Percentiles rank a stretch among this genome's conserved stretches.
These are phyloP conservation scores for Fusarium globosum DNA, from an alignment of 2,329 filamentous ascomycete genomes.

Conservation along the genomic window DNA sequence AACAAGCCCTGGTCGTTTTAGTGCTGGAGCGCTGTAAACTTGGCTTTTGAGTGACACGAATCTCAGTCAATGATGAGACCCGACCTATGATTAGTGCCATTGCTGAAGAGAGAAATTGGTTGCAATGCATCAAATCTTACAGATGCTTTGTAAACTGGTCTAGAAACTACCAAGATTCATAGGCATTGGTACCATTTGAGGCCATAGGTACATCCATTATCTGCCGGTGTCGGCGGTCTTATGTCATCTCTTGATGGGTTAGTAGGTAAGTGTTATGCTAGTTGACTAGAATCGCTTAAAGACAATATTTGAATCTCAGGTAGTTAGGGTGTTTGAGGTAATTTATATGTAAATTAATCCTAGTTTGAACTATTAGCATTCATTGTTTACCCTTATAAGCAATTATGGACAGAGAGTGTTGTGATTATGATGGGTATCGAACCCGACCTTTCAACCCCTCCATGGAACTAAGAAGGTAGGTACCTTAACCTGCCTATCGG, in stretches of 20 bases:
- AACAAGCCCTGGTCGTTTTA: slow-evolving; percentile 19
- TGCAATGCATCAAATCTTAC: neutral
- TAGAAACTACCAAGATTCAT: neutral
- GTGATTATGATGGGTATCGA: neutral
- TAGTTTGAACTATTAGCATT: neutral
- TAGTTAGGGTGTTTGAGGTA: neutral
- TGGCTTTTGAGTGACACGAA: slow-evolving; percentile 8
- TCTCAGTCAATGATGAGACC: neutral
- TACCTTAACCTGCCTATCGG: too few species aligned
- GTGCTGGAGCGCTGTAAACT: slow-evolving; percentile 18
- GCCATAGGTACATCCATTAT: neutral
- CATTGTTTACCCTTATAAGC: neutral
- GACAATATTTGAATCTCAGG: neutral
- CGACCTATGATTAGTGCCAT: neutral
- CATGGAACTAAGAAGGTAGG: neutral
- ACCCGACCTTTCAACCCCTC: neutral
- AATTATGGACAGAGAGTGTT: neutral
- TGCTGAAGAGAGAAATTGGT: neutral
- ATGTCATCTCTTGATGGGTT: neutral
- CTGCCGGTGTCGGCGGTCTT: neutral
- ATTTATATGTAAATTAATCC: neutral
- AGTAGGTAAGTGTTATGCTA: neutral
- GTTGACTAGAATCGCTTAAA: neutral
- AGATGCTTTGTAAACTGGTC: neutral
- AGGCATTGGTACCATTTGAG: neutral